phyloP scores from a whole-genome alignment of 2,329 filamentous ascomycete genomes.

The Plenodomus biglobosus region DNA sequence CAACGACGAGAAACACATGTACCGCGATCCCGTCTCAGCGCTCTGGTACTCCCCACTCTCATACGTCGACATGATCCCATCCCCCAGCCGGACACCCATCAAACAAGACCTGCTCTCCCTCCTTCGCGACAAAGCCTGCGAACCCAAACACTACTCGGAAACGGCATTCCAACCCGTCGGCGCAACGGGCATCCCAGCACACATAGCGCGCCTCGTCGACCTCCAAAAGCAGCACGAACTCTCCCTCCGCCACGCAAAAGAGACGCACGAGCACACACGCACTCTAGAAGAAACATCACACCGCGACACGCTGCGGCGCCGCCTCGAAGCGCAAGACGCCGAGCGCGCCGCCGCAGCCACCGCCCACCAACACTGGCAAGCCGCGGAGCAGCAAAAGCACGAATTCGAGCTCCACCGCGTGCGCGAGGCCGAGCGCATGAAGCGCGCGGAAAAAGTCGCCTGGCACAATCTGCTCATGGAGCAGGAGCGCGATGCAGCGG shows the following conservation, averaged over 20 bases:
- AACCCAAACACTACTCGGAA: slow-evolving; percentile 38
- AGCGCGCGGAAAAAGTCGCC: slow-evolving; percentile 31
- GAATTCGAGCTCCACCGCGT: slow-evolving; percentile 37
- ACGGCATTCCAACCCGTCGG: slow-evolving; percentile 43
- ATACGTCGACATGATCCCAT: slow-evolving; percentile 52
- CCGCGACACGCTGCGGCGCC: slow-evolving; percentile 30
- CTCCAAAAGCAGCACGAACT: slow-evolving; percentile 37
- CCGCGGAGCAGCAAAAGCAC: slow-evolving; percentile 34
- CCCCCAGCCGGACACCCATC: slow-evolving; percentile 18
- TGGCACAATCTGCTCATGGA: slow-evolving; percentile 35
- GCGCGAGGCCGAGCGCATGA: slow-evolving; percentile 35
- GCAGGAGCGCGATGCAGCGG: slow-evolving; percentile 33
- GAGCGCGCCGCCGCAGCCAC: slow-evolving; percentile 24
- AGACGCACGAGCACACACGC: slow-evolving; percentile 31
- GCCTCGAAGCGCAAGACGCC: slow-evolving; percentile 30
- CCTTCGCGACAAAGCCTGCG: slow-evolving; percentile 39
- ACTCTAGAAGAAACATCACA: slow-evolving; percentile 34
- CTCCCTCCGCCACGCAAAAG: slow-evolving; percentile 27
- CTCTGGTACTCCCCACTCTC: slow-evolving; percentile 66
- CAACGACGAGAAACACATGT: slow-evolving; percentile 59
- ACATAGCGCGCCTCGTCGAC: slow-evolving; percentile 34
- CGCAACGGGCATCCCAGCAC: slow-evolving; percentile 35
- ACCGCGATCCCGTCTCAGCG: slow-evolving; percentile 45
- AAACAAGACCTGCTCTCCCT: slow-evolving; percentile 31
- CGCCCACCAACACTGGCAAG: slow-evolving; percentile 21